Evolutionary conservation across 176 grass and related monocot genomes (phyloP).

Genomic region (Stipa capillata): DNA sequence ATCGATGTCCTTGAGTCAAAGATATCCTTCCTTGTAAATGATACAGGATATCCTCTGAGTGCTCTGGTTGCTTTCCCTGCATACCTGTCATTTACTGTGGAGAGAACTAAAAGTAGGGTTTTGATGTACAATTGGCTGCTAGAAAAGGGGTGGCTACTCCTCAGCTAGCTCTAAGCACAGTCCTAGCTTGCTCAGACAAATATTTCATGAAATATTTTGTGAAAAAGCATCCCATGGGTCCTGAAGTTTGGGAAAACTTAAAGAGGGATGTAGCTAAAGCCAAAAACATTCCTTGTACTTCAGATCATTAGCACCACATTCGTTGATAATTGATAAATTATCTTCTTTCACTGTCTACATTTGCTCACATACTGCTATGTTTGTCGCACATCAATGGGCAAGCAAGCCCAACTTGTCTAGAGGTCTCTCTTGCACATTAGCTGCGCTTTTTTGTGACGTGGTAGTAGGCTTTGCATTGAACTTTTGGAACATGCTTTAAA

Average conservation of each 20-base stretch:
- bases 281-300: not conserved
- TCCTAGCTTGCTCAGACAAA: conserved; percentile 44
- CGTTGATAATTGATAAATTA: not conserved
- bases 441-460: not conserved
- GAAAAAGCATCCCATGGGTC: conserved; percentile 12
- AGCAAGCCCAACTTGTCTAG: not conserved
- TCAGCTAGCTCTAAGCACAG: conserved; percentile 23
- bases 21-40: conserved; percentile 41
- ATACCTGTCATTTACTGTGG: conserved; percentile 37
- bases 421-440: not conserved
- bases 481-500: not conserved
- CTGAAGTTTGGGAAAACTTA: conserved; percentile 32
- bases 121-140: conserved; percentile 52
- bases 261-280: conserved; percentile 18
- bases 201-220: conserved; percentile 20
- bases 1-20: conserved; percentile 37
- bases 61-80: conserved; percentile 27
- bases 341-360: not conserved
- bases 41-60: conserved; percentile 34
- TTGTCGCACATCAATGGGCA: not conserved
- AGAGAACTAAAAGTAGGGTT: conserved; percentile 35
- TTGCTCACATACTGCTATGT: not conserved
- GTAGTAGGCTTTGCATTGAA: not conserved
- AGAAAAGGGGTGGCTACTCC: conserved; percentile 23
- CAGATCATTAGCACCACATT: not conserved